Conservation (phyloP, 2,329 filamentous ascomycete species). For the Fusarium nanum region DNA sequence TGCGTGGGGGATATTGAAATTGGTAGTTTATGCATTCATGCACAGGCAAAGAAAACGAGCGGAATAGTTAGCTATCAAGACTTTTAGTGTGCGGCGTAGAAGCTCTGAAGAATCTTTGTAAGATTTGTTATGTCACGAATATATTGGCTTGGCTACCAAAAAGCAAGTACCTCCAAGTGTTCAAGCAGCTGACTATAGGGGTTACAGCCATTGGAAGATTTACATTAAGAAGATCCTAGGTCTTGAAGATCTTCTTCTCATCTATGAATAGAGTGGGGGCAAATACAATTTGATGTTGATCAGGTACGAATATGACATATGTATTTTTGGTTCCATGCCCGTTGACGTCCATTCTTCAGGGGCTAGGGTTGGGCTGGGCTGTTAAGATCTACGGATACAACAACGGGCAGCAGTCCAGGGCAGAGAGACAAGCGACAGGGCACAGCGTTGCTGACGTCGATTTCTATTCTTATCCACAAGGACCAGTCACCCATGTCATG, state of each 20-base stretch:
- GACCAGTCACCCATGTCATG: conserved; percentile 2
- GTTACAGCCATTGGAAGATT: neutral
- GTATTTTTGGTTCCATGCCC: conserved; percentile 15
- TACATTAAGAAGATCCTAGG: neutral
- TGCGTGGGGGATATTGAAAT: conserved; percentile 46
- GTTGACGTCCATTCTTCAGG: conserved; percentile 21
- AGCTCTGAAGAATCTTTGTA: neutral
- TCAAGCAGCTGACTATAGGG: neutral
- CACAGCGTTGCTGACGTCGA: conserved; percentile 35
- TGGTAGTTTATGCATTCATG: conserved; percentile 49
- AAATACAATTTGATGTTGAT: conserved; percentile 16
- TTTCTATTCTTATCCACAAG: conserved; percentile 35
- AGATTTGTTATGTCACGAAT: neutral
- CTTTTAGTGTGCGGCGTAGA: conserved; percentile 14
- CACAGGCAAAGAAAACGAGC: conserved; percentile 10
- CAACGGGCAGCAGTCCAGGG: neutral
- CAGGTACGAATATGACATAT: conserved; percentile 12
- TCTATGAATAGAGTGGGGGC: conserved; percentile 3
- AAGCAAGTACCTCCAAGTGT: neutral
- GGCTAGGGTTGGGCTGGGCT: conserved; percentile 1
- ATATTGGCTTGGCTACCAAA: conserved; percentile 1
- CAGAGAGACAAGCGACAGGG: neutral
- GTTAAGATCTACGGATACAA: conserved; percentile 31
- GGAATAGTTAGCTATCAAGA: conserved; percentile 32
- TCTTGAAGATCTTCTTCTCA: conserved; percentile 17